Evolutionary conservation across 441 rosid species (phyloP).

Genomic region (Mallotus japonicus): DNA sequence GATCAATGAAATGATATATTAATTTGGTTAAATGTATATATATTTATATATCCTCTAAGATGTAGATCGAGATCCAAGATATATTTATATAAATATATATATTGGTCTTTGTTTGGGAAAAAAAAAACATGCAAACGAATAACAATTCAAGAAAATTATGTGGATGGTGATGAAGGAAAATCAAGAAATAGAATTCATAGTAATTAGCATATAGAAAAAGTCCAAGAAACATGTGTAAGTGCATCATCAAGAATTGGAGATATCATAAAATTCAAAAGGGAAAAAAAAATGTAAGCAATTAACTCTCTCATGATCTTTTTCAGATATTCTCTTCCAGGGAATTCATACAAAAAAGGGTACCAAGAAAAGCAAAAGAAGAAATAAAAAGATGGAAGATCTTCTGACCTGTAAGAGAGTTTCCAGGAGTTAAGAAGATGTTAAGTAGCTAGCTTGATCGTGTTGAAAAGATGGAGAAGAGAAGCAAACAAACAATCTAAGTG

Average conservation of each 20-base stretch:
- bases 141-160: not conserved
- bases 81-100: too few species aligned
- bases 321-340: constrained; percentile 6
- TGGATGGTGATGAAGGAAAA: not conserved
- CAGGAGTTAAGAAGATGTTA: constrained; percentile 19
- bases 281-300: not conserved
- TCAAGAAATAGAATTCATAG: not conserved
- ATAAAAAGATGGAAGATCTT: constrained; percentile 20
- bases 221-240: not conserved
- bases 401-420: constrained; percentile 24
- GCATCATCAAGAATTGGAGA: not conserved
- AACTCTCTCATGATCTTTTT: not conserved
- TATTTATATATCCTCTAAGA: too few species aligned
- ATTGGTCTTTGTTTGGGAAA: not conserved
- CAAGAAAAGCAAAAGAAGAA: not conserved
- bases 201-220: not conserved
- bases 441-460: not conserved
- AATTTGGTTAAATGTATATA: too few species aligned
- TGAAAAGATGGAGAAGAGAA: constrained; percentile 24
- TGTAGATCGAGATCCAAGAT: constrained; percentile 6
- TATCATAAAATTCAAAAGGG: not conserved
- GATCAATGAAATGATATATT: not conserved
- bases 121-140: not conserved
- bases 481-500: constrained; percentile 18
- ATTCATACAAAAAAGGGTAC: not conserved